phyloP scores from a whole-genome alignment of 129 eudicot species.

The Ambrosia artemisiifolia region DNA sequence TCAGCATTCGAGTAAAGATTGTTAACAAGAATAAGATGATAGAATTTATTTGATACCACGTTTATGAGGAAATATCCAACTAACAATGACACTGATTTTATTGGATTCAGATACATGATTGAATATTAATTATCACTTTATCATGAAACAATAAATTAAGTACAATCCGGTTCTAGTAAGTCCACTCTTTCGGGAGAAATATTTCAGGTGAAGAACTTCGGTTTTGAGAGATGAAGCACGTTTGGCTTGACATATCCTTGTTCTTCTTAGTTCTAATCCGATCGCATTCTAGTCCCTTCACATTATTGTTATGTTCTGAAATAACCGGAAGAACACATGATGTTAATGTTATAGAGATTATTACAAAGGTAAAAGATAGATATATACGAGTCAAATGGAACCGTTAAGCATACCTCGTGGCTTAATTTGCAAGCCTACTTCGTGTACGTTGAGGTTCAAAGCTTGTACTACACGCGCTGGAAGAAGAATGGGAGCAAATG shows the following conservation, averaged over 20 bases:
- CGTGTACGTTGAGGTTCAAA: conserved; percentile 67
- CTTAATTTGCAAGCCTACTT: conserved; percentile 50
- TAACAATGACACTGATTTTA: conserved; percentile 10
- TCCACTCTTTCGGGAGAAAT: conserved; percentile 87
- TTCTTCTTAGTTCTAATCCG: conserved; percentile 29
- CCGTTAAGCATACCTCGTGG: conserved; percentile 35
- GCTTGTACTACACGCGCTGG: conserved; percentile 77
- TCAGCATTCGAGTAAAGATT: not conserved
- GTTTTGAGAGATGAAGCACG: conserved; percentile 37
- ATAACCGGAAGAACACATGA: not conserved
- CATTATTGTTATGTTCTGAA: conserved; percentile 39
- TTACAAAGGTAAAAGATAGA: not conserved
- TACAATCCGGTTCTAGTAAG: conserved; percentile 42
- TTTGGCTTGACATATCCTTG: conserved; percentile 20
- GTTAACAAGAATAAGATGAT: not conserved
- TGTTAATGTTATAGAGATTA: not conserved
- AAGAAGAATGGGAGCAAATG: conserved; percentile 70
- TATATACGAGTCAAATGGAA: not conserved
- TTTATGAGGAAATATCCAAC: conserved; percentile 8
- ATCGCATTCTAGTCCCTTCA: conserved; percentile 19
- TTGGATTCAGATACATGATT: conserved; percentile 28
- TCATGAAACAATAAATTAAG: not conserved
- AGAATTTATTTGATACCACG: conserved; percentile 10
- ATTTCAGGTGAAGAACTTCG: conserved; percentile 58
- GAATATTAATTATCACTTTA: conserved; percentile 18